These are phyloP conservation scores for Jackrogersella minutella DNA, from an alignment of 495 filamentous ascomycete species.

Conservation along the genomic window DNA sequence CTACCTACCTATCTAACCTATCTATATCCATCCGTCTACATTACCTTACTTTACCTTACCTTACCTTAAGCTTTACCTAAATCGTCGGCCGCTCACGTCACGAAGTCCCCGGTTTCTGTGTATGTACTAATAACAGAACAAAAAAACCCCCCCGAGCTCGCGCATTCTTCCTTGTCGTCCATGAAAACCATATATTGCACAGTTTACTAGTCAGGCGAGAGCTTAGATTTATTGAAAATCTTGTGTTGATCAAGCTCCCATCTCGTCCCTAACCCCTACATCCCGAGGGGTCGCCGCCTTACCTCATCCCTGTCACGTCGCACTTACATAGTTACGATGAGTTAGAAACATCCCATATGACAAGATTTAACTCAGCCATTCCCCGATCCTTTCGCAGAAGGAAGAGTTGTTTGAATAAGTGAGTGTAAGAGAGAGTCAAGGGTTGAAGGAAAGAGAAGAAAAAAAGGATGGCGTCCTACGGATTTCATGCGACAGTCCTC, in stretches of 20 bases:
- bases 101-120: slow-evolving; percentile 14
- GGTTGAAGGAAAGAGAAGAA: background rate
- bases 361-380: slow-evolving; percentile 16
- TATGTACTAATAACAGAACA: background rate
- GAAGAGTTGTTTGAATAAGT: slow-evolving; percentile 15
- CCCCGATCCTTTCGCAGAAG: slow-evolving; percentile 11
- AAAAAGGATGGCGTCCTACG: slow-evolving; percentile 47
- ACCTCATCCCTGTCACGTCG: slow-evolving; percentile 18
- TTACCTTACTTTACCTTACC: slow-evolving; percentile 10
- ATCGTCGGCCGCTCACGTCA: slow-evolving; percentile 5
- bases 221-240: background rate
- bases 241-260: slow-evolving; percentile 3
- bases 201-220: background rate
- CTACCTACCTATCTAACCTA: background rate
- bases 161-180: background rate
- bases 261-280: background rate
- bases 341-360: slow-evolving; percentile 35
- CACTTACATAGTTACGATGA: slow-evolving; percentile 32
- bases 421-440: background rate
- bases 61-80: slow-evolving; percentile 12
- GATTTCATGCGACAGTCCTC: slow-evolving; percentile 57
- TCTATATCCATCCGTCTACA: background rate
- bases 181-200: background rate
- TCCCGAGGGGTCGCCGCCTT: slow-evolving; percentile 5
- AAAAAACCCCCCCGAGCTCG: no score